Base-by-base conservation (phyloP, 2,329 filamentous ascomycete genomes). In the Neonectria hederae region DNA sequence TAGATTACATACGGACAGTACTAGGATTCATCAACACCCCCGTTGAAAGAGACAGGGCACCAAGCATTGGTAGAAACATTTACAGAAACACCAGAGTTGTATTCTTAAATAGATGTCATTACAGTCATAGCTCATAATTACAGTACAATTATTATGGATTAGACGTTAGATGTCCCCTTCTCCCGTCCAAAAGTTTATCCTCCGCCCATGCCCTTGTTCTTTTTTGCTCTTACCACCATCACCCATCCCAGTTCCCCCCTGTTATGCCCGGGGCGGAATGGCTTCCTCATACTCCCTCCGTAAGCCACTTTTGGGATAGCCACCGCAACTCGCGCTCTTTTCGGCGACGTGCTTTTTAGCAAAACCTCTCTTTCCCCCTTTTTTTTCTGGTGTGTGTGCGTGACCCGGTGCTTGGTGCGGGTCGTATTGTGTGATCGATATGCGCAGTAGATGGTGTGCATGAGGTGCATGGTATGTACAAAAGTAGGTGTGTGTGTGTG, bases 141-240 rank as follows among this genome's bases (percentile, higher is more conserved):
- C 59, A 57, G 30, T 30, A 55, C 59, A 62, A 56, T 62, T 62
- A 56, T 62, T 62, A 62, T 22, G 22, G 57, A 60, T 60, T 60
- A 60, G 30, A 56, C 38, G 13, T 24, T 8, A 5, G 5, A 14
- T 38, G 35, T 1, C 22, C 46, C 46, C 45, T 57, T 54, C 26
- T 48, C 26, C 30, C n/a, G 6, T 35, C 48, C 28, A 21, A 51
- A 32, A 51, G 48, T 51, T 21, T 35, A 46, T 49, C 43, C 30
- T 32, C 30, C 32, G 48, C 48, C 54, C 54, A 48, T 53, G 42
- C 38, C 53, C 40, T 42, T 42, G 32, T 24, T 62, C 38, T 21
- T 40, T 45, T 48, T 19, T 24, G 26, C 30, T 52, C 35, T 42
- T 5, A n/a, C 26, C 46, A 52, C 54, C 42, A 53, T 38, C 49